Percentiles rank a stretch among this genome's conserved stretches.
Conservation (phyloP, 768 basidiomycete species). For the Chalciporus pseudorubinellus region DNA sequence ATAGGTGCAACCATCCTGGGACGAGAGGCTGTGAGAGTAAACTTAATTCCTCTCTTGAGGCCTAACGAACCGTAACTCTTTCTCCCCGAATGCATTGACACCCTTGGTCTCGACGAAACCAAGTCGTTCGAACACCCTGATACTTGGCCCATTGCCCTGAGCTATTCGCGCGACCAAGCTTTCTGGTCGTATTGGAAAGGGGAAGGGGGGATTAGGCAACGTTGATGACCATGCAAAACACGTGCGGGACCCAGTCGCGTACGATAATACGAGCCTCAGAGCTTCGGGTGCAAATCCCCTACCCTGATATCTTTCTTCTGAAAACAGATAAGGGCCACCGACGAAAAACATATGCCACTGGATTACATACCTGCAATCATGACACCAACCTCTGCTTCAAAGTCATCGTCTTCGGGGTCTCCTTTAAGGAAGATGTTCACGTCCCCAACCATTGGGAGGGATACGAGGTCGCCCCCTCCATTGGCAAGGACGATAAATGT, state of each 20-base stretch:
- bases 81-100: conserved; percentile 76
- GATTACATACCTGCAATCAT: conserved; percentile 77
- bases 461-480: conserved; percentile 26
- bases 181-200: conserved; percentile 43
- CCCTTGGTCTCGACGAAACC: conserved; percentile 70
- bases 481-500: conserved; percentile 84
- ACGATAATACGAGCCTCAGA: conserved; percentile 64
- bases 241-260: conserved; percentile 51
- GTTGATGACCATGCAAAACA: conserved; percentile 18
- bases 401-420: conserved; percentile 37
- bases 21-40: conserved; percentile 3
- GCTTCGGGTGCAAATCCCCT: conserved; percentile 64
- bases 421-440: conserved; percentile 87
- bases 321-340: neutral
- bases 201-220: conserved; percentile 32
- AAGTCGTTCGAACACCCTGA: conserved; percentile 69
- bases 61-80: conserved; percentile 63
- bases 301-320: conserved; percentile 67
- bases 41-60: too few species aligned
- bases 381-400: conserved; percentile 83
- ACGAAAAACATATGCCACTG: too few species aligned
- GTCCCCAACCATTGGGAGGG: conserved; percentile 80
- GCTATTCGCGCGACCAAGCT: conserved; percentile 70
- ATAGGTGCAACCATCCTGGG: neutral
- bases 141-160: conserved; percentile 64